Evolutionary conservation across 2,329 filamentous ascomycete genomes (phyloP).

Genomic region (Pseudocercospora cruenta): DNA sequence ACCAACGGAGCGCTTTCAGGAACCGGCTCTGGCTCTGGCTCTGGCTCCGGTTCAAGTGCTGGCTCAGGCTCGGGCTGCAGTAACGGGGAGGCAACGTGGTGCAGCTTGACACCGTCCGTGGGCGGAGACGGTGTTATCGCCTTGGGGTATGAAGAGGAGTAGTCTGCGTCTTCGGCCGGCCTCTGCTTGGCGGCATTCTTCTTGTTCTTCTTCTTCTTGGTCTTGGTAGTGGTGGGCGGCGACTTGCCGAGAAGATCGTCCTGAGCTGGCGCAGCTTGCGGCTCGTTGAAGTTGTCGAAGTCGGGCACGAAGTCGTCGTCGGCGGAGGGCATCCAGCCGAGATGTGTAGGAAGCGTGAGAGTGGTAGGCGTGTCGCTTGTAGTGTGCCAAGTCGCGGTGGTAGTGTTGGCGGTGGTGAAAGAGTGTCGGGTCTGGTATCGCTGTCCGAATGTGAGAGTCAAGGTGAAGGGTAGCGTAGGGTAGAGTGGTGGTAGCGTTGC

Average conservation of each 20-base stretch:
- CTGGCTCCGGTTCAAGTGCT: not conserved
- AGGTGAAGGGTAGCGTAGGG: not conserved
- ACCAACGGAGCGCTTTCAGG: constrained; percentile 15
- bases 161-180: constrained; percentile 29
- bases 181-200: constrained; percentile 23
- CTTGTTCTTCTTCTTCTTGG: constrained; percentile 33
- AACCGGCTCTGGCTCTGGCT: not conserved
- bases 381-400: not conserved
- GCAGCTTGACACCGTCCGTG: constrained; percentile 24
- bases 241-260: constrained; percentile 5
- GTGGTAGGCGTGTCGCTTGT: not conserved
- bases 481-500: not conserved
- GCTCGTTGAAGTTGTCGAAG: constrained; percentile 33
- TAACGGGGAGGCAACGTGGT: constrained; percentile 16
- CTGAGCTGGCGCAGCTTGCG: constrained; percentile 22
- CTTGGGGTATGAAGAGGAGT: constrained; percentile 32
- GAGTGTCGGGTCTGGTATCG: not conserved
- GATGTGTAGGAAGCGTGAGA: not conserved
- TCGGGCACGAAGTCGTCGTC: constrained; percentile 30
- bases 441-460: not conserved
- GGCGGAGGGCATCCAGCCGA: constrained; percentile 31
- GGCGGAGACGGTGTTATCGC: constrained; percentile 36
- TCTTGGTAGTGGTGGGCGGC: constrained; percentile 20
- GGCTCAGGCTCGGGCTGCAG: not conserved
- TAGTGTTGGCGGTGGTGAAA: not conserved